phyloP scores from a whole-genome alignment of 2,329 filamentous ascomycete species.

The Neopestalotiopsis sp. region DNA sequence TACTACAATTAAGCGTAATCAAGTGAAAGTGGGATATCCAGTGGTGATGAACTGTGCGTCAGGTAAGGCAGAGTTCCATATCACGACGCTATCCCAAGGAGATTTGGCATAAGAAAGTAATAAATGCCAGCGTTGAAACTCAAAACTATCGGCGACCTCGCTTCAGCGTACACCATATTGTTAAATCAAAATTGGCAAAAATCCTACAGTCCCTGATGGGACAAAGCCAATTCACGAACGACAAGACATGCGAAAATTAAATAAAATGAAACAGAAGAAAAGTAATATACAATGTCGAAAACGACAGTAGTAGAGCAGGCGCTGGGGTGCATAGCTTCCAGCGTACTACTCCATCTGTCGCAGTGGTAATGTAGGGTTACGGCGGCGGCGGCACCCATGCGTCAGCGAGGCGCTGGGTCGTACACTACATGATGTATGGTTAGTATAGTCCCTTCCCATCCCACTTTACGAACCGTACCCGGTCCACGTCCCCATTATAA shows the following conservation, averaged over 20 bases:
- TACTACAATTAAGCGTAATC: not conserved
- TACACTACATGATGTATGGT: not conserved
- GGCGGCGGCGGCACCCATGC: not conserved
- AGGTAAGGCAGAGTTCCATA: not conserved
- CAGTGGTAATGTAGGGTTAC: not conserved
- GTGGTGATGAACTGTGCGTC: not conserved
- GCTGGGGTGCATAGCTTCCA: not conserved
- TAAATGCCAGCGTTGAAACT: not conserved
- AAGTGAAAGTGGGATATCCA: not conserved
- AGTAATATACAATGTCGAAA: not conserved
- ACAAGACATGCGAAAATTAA: not conserved
- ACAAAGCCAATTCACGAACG: not conserved
- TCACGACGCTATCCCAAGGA: not conserved
- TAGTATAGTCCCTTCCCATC: conserved; percentile 8
- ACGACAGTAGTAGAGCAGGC: not conserved
- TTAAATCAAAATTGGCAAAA: not conserved
- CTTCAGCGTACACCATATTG: not conserved
- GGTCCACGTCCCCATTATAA: conserved; percentile 5
- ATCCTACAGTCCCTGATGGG: not conserved
- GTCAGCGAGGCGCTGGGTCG: conserved; percentile 1
- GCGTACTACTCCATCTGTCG: not conserved
- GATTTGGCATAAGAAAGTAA: not conserved
- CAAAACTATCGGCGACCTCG: not conserved
- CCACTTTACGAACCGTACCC: conserved; percentile 2
- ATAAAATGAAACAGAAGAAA: not conserved